Evolutionary conservation across 805 yeast genomes (phyloP), one percentile per base, ranked within the genome.

Genomic region (Lipomyces yamadae): DNA sequence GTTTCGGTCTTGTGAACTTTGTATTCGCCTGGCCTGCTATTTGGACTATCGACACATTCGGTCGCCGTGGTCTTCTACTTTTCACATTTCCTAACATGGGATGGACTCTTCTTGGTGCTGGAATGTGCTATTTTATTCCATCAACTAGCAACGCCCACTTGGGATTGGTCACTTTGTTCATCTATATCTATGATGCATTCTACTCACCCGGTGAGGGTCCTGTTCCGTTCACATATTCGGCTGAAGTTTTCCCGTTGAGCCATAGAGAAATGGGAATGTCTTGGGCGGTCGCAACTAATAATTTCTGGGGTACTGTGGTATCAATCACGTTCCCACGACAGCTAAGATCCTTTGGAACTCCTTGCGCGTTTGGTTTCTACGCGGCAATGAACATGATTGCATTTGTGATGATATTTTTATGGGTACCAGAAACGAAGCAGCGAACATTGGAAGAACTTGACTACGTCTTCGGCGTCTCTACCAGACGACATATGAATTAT

Each of bases 151-250:
- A 73, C 5, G 76, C 84, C 4, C 83, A 90, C 74, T 78, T 88
- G 65, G 97, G 87, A 2, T 82, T 88, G 61, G 86, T 90, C 64
- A 81, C 89, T 4, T 79, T 86, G 68, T 96, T 95, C 72, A 87
- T 91, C 65, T 91, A 91, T 76, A 74, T 91, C 37, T 91, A 84
- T 77, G 81, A 91, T 0, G 82, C 85, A 53, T 88, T 89, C 64
- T 91, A 91, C 78, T 89, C 96, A 0, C 86, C 90, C 2, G 94
- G 96, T 63, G 91, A 89, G 76, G 97, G 97, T 56, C 96, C 95
- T 11, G 94, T 91, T 56, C 96, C 97, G 2, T 91, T 91, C 80
- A 89, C 95, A 1, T 90, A 91, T 75, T 88, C 92, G 32, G 96
- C 96, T 6, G 97, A 91, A 78, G 90, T 89, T 73, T 85, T 89